These are phyloP conservation scores for Lactarius hatsudake DNA, from an alignment of 768 basidiomycete genomes.

Conservation along the genomic window DNA sequence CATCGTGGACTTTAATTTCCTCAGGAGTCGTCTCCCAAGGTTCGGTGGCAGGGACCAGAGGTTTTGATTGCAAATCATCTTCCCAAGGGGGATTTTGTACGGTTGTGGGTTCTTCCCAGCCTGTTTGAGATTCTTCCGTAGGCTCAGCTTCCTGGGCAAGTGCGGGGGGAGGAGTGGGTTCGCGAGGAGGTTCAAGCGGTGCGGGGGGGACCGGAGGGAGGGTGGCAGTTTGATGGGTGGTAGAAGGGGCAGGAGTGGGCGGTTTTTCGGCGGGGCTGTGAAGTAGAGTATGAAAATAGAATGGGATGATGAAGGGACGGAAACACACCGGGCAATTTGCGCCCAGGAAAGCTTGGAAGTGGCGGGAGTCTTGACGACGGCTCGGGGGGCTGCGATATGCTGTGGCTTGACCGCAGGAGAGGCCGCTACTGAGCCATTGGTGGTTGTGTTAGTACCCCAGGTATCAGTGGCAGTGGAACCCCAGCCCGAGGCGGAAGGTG, in stretches of 20 bases:
- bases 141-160: slow-evolving; percentile 36
- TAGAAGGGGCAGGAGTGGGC: slow-evolving; percentile 39
- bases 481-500: slow-evolving; percentile 33
- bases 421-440: slow-evolving; percentile 32
- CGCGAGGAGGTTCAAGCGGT: slow-evolving; percentile 24
- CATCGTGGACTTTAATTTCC: slow-evolving; percentile 15
- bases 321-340: slow-evolving; percentile 68
- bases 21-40: slow-evolving; percentile 32
- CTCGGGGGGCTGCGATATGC: slow-evolving; percentile 28
- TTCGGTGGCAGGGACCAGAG: slow-evolving; percentile 36
- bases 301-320: slow-evolving; percentile 2
- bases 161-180: slow-evolving; percentile 28
- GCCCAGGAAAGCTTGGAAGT: slow-evolving; percentile 84
- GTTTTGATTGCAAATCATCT: slow-evolving; percentile 53
- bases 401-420: slow-evolving; percentile 36
- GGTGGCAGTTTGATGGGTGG: slow-evolving; percentile 31
- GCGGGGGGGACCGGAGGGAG: slow-evolving; percentile 29
- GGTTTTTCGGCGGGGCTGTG: slow-evolving; percentile 66
- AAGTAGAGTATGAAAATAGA: slow-evolving; percentile 17
- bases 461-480: slow-evolving; percentile 31
- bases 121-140: slow-evolving; percentile 33
- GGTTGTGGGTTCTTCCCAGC: slow-evolving; percentile 75
- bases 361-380: slow-evolving; percentile 56
- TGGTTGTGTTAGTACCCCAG: slow-evolving; percentile 32
- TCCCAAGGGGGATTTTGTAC: slow-evolving; percentile 68